Base-by-base conservation (phyloP, 1,139 yeast genomes). In the Candida pseudocylindracea region DNA sequence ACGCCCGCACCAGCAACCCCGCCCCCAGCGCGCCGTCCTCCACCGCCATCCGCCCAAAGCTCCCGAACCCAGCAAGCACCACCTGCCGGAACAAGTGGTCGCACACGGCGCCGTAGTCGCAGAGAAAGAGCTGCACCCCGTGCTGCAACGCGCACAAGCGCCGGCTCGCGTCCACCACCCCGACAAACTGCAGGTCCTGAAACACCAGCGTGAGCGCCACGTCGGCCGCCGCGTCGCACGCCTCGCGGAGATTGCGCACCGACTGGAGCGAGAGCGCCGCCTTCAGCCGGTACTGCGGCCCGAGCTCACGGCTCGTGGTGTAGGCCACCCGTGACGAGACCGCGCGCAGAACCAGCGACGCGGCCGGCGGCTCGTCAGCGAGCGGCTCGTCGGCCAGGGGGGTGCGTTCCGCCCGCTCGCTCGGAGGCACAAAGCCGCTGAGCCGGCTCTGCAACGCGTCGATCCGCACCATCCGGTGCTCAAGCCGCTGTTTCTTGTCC, bases 111-210 rank as follows among this genome's bases (percentile, higher is more conserved):
- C 76, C 81, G 48, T 83, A 88, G 48, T 88, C 95, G 29, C 91
- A 71, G 13, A 88, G 51, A 45, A 65, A 76, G 27, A 88, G 55
- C 36, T 70, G 69, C 9, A 85, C 75, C 39, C 76, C 93, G 44
- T 72, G 67, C 45, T 91, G 99, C 34, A 88, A 60, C 20, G 94
- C 78, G 11, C 78, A 72, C 12, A 88, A 53, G 29, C 96, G 56
- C 39, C 69, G 63, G 4, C 50, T 46, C 24, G 64, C 66, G 47
- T 85, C 96, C 1, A 80, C 88, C 5, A 88, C 54, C 0, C 99
- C 98, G 8, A 88, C 73, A 45, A 65, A 81, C 0, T 74, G 68
- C 34, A 78, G 67, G 36, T 76, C 69, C 12, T 73, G 64, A 47
- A 88, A 69, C 1, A 80, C 53, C 30, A 67, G 64, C 0, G 93